Evolutionary conservation across 2,329 filamentous ascomycete species (phyloP).

Genomic region (Knoxdaviesia proteae): DNA sequence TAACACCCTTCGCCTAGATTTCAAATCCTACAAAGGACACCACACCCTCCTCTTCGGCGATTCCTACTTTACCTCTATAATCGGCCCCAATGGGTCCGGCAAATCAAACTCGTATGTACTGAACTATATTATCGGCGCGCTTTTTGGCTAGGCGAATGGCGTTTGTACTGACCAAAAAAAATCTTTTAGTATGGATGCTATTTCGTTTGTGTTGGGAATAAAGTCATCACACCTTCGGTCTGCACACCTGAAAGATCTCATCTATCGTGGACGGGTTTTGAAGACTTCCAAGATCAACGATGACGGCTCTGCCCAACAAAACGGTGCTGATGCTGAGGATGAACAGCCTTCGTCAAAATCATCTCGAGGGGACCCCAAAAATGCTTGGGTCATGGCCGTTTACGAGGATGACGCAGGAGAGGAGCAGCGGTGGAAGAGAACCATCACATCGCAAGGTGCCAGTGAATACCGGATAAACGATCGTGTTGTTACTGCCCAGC

Average conservation of each 20-base stretch:
- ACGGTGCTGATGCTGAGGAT: constrained; percentile 39
- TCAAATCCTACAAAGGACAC: constrained; percentile 98
- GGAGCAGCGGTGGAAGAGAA: constrained; percentile 88
- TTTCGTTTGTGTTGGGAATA: constrained; percentile 95
- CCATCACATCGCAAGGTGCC: constrained; percentile 68
- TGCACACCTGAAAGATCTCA: constrained; percentile 76
- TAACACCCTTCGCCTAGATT: constrained; percentile 36
- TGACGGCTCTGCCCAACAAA: constrained; percentile 52
- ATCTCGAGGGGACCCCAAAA: constrained; percentile 69
- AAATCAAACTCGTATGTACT: constrained; percentile 81
- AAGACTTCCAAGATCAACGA: constrained; percentile 85
- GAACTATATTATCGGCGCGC: too few relatives aligned
- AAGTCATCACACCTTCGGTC: constrained; percentile 97
- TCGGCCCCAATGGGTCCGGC: constrained; percentile 96
- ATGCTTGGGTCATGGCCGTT: constrained; percentile 97
- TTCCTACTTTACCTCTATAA: constrained; percentile 97
- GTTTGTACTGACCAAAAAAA: neutral
- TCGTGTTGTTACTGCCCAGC: constrained; percentile 63
- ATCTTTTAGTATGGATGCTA: constrained; percentile 72
- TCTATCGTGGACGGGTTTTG: constrained; percentile 86
- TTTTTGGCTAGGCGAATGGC: too few relatives aligned
- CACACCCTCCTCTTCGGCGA: constrained; percentile 89
- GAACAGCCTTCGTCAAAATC: constrained; percentile 36
- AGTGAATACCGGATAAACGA: constrained; percentile 98
- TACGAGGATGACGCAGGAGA: constrained; percentile 95